Conservation (phyloP, 176 grass and related monocot genomes). For the Cenchrus fungigraminus region DNA sequence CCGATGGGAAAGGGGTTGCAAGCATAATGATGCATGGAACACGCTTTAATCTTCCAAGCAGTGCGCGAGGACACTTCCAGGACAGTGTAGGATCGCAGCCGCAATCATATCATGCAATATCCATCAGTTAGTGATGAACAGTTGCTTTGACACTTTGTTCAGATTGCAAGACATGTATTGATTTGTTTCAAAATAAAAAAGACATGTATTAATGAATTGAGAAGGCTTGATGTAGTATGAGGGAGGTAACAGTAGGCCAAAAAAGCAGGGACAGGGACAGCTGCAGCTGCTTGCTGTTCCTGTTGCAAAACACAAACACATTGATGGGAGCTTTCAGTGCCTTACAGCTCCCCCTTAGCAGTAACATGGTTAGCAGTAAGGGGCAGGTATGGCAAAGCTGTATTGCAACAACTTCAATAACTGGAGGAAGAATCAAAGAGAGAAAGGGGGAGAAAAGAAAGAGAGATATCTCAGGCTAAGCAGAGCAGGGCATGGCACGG, state of each 20-base stretch:
- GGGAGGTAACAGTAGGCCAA: neutral
- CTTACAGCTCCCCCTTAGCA: neutral
- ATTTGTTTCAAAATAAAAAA: no score
- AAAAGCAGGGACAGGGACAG: neutral
- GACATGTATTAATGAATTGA: neutral
- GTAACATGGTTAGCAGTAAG: constrained; percentile 44
- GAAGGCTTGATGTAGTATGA: neutral
- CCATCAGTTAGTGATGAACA: neutral
- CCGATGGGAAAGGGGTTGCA: constrained; percentile 1
- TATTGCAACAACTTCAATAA: constrained; percentile 52
- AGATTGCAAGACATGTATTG: neutral
- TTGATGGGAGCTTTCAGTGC: constrained; percentile 25
- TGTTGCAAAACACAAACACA: constrained; percentile 23
- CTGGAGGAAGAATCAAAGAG: constrained; percentile 10
- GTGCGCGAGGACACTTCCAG: constrained; percentile 36
- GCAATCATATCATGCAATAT: constrained; percentile 35
- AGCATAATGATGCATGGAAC: constrained; percentile 57
- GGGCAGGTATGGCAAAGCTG: constrained; percentile 41
- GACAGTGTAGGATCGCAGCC: constrained; percentile 27
- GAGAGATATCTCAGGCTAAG: constrained; percentile 41
- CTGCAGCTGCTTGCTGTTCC: neutral
- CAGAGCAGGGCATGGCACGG: constrained; percentile 23
- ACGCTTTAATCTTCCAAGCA: constrained; percentile 52
- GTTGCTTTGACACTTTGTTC: constrained; percentile 17
- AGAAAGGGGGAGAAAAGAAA: neutral